Base-by-base conservation (phyloP, 495 filamentous ascomycete genomes). In the Sporormia fimetaria region DNA sequence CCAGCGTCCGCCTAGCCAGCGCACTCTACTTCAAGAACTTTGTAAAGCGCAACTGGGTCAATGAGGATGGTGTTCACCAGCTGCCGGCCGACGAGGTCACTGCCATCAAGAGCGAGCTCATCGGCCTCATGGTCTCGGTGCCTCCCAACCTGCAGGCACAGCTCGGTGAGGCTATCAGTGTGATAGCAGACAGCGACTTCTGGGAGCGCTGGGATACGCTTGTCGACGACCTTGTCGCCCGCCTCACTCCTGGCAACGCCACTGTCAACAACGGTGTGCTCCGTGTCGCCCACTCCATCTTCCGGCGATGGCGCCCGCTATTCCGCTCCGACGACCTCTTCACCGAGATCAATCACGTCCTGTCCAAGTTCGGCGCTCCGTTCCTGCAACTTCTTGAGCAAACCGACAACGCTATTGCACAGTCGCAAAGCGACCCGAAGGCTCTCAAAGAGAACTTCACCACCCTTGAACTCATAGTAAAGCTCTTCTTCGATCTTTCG, bases 21-120 rank as follows among this genome's bases (percentile, higher is more conserved):
- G 85, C 90, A 20, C 69, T 99, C 32, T 92, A 78, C 66, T 96
- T 99, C 72, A 99, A 99, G 66, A 99, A 99, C 64, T 87, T 88
- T 58, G 85, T 99, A 54, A 81, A 78, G 63, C 72, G 81, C 49
- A 90, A 84, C 68, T 96, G 85, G 75, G 80, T 80, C 16, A 85
- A 96, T 61, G 88, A 93, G 55, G 83, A 95, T 56, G 85, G 92
- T 53, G 78, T 76, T 54, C 81, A 96, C 70, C 87, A 83, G 63
- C 73, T 99, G 11, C 76, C 80, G 3, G 56, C 65, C 42, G 69
- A 79, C 23, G 90, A 94, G 60, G 87, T 96, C 30, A 60, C 62
- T 5, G 81, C 83, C 18, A 92, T 99, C 64, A 99, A 99, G 63
- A 72, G 69, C 42, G 87, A 95, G 63, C 73, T 99, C 51, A 84